Evolutionary conservation across 768 basidiomycete genomes (phyloP).

Genomic region (Rhodotorula paludigena): DNA sequence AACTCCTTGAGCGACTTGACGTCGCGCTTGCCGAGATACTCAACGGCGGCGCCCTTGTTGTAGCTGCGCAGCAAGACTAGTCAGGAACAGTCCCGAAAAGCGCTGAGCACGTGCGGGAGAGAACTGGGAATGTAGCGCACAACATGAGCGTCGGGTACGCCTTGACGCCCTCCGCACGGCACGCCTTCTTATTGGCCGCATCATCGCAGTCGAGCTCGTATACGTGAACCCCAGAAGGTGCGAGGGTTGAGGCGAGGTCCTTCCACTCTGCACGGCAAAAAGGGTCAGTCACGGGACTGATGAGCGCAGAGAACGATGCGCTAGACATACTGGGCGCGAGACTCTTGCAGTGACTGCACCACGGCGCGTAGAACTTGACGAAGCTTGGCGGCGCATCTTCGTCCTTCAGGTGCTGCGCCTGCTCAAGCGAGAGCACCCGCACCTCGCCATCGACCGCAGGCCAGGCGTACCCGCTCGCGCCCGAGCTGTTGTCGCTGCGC

Average conservation of each 20-base stretch:
- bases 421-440: slow-evolving; percentile 1
- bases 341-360: slow-evolving; percentile 97
- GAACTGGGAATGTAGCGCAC: slow-evolving; percentile 53
- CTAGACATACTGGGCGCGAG: slow-evolving; percentile 59
- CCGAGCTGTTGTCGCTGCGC: background rate
- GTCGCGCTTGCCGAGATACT: slow-evolving; percentile 69
- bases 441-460: slow-evolving; percentile 16
- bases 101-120: background rate
- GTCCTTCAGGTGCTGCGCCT: slow-evolving; percentile 3
- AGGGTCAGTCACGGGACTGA: background rate
- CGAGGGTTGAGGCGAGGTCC: slow-evolving; percentile 65
- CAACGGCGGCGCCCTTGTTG: slow-evolving; percentile 58
- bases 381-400: slow-evolving; percentile 55
- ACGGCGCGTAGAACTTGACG: slow-evolving; percentile 85
- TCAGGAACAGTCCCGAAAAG: too few relatives aligned
- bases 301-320: background rate
- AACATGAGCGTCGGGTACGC: slow-evolving; percentile 82
- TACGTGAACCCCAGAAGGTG: slow-evolving; percentile 62
- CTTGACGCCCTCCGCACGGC: slow-evolving; percentile 60
- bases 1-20: slow-evolving; percentile 68
- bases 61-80: slow-evolving; percentile 43
- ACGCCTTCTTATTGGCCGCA: slow-evolving; percentile 56
- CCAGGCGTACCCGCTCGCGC: background rate
- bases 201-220: slow-evolving; percentile 86
- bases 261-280: slow-evolving; percentile 56